phyloP scores from a whole-genome alignment of 495 filamentous ascomycete genomes.

The Penicillium coffeae region DNA sequence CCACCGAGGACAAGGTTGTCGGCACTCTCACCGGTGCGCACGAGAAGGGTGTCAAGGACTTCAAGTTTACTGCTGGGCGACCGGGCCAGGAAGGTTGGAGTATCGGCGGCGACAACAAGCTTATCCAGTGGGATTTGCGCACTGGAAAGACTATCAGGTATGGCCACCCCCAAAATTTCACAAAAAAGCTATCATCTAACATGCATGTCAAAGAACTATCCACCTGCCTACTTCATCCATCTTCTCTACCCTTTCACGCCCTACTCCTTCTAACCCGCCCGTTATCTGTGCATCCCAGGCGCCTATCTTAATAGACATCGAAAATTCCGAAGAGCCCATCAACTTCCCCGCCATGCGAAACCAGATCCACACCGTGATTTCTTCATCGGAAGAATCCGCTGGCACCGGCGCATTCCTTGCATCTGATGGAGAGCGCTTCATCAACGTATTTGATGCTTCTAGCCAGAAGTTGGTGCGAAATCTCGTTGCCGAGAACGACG shows the following conservation, averaged over 20 bases:
- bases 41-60: constrained; percentile 51
- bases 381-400: constrained; percentile 34
- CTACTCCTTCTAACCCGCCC: constrained; percentile 37
- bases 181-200: constrained; percentile 5
- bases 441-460: constrained; percentile 50
- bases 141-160: constrained; percentile 48
- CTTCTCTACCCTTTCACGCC: constrained; percentile 39
- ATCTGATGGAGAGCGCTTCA: constrained; percentile 52
- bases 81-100: constrained; percentile 51
- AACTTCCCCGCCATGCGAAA: constrained; percentile 53
- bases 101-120: constrained; percentile 55
- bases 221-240: constrained; percentile 42
- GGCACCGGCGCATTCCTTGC: constrained; percentile 37
- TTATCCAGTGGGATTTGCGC: constrained; percentile 57
- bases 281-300: constrained; percentile 56
- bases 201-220: constrained; percentile 34
- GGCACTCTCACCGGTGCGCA: constrained; percentile 49
- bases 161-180: constrained; percentile 2
- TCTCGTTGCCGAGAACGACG: constrained; percentile 52
- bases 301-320: constrained; percentile 48
- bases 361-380: constrained; percentile 47
- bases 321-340: constrained; percentile 35
- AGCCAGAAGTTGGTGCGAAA: constrained; percentile 45
- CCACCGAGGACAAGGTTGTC: constrained; percentile 47
- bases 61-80: constrained; percentile 50